phyloP scores from a whole-genome alignment of 176 grass and related monocot genomes.

The Saccharum spontaneum region DNA sequence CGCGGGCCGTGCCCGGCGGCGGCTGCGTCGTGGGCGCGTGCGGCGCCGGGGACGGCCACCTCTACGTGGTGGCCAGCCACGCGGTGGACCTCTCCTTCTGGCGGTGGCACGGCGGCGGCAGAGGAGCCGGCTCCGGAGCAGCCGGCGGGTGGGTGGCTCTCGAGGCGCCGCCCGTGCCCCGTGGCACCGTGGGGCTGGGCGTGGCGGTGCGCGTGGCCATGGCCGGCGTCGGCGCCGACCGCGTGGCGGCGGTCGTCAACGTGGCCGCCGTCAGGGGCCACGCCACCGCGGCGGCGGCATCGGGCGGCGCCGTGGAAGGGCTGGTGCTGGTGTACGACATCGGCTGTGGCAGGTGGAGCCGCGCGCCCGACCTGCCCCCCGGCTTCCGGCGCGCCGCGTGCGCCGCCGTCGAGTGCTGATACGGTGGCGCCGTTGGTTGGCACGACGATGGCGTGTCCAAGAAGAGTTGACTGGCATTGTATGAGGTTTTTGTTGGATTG shows the following conservation, averaged over 20 bases:
- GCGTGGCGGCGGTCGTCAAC: constrained; percentile 61
- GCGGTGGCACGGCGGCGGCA: constrained; percentile 47
- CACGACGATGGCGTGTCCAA: no score
- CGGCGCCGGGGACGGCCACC: constrained; percentile 49
- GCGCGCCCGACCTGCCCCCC: constrained; percentile 53
- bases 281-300: not conserved
- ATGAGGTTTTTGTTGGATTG: no score
- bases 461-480: no score
- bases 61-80: constrained; percentile 87
- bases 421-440: no score
- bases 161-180: constrained; percentile 58
- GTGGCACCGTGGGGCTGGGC: constrained; percentile 43
- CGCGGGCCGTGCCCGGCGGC: constrained; percentile 58
- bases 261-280: constrained; percentile 48
- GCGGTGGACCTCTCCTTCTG: constrained; percentile 84
- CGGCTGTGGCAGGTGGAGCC: constrained; percentile 60
- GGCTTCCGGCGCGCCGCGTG: constrained; percentile 60
- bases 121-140: not conserved
- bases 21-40: constrained; percentile 81
- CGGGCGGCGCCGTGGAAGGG: constrained; percentile 39
- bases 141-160: constrained; percentile 57
- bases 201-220: constrained; percentile 67
- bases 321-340: constrained; percentile 79
- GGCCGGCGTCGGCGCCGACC: constrained; percentile 54
- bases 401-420: constrained; percentile 65